Percentiles rank a stretch among this genome's conserved stretches.
These are phyloP conservation scores for Aspergillus sclerotioniger DNA, from an alignment of 495 filamentous ascomycete genomes.

Conservation along the genomic window DNA sequence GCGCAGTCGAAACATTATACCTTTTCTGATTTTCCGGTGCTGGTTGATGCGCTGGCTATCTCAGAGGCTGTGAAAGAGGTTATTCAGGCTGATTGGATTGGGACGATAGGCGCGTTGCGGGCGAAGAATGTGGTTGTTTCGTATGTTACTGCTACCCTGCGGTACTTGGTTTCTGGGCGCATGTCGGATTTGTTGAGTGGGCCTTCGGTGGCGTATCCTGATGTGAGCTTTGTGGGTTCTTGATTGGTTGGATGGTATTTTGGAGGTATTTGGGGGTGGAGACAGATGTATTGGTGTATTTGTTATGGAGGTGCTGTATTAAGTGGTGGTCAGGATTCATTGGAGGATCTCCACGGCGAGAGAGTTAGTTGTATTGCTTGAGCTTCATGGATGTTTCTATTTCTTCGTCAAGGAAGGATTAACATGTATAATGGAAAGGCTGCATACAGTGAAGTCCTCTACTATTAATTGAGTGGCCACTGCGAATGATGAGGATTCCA, in stretches of 20 bases:
- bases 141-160: background rate
- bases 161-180: background rate
- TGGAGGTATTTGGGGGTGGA: too few species aligned
- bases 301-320: too few species aligned
- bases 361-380: too few species aligned
- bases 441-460: too few species aligned
- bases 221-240: background rate
- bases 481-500: too few species aligned
- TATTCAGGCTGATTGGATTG: background rate
- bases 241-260: background rate
- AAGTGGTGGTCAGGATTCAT: too few species aligned
- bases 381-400: too few species aligned
- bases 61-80: background rate
- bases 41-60: background rate
- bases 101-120: background rate
- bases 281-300: too few species aligned
- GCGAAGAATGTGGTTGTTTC: background rate
- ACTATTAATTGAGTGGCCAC: too few species aligned
- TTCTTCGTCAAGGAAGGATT: too few species aligned
- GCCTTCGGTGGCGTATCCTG: background rate
- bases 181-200: background rate
- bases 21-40: constrained; percentile 26
- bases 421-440: too few species aligned
- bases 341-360: too few species aligned
- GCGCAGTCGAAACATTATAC: constrained; percentile 24